These are phyloP conservation scores for Stentor roeselii DNA, from an alignment of 73 alveolate species.

Conservation along the genomic window DNA sequence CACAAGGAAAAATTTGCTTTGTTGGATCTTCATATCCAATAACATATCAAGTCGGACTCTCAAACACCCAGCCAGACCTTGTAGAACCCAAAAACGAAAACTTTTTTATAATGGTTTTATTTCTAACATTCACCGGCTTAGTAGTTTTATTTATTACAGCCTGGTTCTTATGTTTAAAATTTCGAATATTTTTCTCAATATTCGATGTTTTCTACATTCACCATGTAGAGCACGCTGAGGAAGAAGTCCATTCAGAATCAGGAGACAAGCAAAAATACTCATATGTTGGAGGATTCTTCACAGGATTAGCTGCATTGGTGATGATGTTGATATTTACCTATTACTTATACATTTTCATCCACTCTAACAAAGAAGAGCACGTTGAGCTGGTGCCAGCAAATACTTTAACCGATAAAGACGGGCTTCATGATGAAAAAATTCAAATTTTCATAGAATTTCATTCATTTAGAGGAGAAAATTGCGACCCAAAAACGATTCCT, in stretches of 20 bases:
- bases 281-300: neutral
- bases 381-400: neutral
- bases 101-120: too few species aligned
- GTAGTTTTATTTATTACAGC: neutral
- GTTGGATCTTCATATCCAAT: neutral
- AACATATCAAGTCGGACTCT: neutral
- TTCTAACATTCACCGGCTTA: neutral
- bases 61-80: neutral
- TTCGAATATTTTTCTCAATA: neutral
- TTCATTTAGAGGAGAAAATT: neutral
- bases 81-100: too few species aligned
- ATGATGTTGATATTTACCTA: neutral
- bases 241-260: too few species aligned
- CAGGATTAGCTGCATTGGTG: neutral
- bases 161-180: neutral
- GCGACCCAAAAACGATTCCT: neutral
- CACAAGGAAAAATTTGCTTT: neutral
- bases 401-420: neutral
- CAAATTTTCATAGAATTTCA: neutral
- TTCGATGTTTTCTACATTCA: neutral
- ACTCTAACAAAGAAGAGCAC: neutral
- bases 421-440: neutral
- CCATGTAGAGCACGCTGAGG: neutral
- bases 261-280: neutral
- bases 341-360: neutral